A percentile compares a stretch with the other conserved stretches of the same genome.
These are phyloP conservation scores for Crotalaria pallida DNA, from an alignment of 306 rosid genomes.

Conservation along the genomic window DNA sequence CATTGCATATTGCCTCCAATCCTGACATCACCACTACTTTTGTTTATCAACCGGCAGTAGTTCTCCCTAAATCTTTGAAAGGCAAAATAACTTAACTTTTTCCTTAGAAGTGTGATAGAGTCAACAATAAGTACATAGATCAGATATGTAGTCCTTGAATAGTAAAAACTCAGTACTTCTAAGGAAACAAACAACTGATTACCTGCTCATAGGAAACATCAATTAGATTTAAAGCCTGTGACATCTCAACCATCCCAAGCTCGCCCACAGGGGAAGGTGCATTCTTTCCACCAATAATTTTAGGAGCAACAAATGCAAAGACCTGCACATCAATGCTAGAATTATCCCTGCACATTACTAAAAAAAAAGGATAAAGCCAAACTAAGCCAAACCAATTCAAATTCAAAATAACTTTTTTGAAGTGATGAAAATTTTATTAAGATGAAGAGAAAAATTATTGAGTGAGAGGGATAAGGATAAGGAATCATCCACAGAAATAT, in stretches of 20 bases:
- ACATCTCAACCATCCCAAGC: conserved; percentile 99
- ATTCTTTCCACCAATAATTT: conserved; percentile 84
- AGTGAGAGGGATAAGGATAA: not conserved
- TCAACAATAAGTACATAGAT: not conserved
- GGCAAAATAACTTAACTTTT: not conserved
- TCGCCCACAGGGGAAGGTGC: conserved; percentile 97
- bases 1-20: not conserved
- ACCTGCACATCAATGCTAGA: conserved; percentile 43
- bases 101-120: not conserved
- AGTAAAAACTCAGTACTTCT: not conserved
- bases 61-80: not conserved
- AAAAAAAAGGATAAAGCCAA: conserved; percentile 18
- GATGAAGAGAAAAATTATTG: not conserved
- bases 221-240: conserved; percentile 79
- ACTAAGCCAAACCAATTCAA: not conserved
- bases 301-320: conserved; percentile 90
- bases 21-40: not conserved
- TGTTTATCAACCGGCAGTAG: not conserved
- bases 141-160: not conserved
- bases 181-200: not conserved
- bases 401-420: no score
- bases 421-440: no score
- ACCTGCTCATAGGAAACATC: conserved; percentile 90
- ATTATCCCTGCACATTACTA: not conserved
- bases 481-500: not conserved